Evolutionary conservation across 108 stramenopile genomes (phyloP), one percentile per base, ranked within the genome.

Genomic region (Skeletonema marinoi): DNA sequence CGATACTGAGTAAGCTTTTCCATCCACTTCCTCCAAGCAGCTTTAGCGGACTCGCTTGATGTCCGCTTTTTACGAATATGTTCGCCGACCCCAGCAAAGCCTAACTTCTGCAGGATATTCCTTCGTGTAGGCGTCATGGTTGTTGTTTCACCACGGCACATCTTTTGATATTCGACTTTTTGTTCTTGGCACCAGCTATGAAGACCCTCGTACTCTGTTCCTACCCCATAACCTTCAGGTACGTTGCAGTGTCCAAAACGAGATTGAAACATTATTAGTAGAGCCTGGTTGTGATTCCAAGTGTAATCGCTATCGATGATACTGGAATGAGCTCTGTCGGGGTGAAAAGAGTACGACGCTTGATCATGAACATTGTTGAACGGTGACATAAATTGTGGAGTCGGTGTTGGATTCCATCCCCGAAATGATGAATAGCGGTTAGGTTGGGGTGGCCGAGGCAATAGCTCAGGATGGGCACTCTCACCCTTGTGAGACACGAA

Each of bases 201-300:
- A 67, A 80, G 60, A 32, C 68, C 64, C 44, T 70, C 73, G 33
- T 73, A 80, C n/a, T 74, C 62, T 13, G 80, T 80, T 32, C 80
- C 80, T 39, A 68, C 62, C 13, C 80, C 80, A 46, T 80, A 80
- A 21, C 73, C 73, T 32, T n/a, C 59, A 16, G 80, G 80, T 29
- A 80, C 73, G 17, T 65, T 59, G 65, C 80, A 80, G 32, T 80
- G 80, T 17, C 80, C 80, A 59, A 80, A 80, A 11, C 64, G 60
- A 5, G 46, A 46, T 69, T 64, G 65, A 72, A 74, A 80, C 60
- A 60, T 67, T 60, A 41, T 51, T 11, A 80, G 62, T 65, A 73
- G 65, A 54, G 68, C 50, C 4, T 74, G 72, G 41, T 74, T 68
- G 29, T 69, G 68, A 21, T 30, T 63, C 80, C 80, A 80, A 6